A percentile compares a stretch with the other conserved stretches of the same genome.
Evolutionary conservation across 371 early-diverging fungal species (phyloP).

Genomic region (Mycotypha africana): DNA sequence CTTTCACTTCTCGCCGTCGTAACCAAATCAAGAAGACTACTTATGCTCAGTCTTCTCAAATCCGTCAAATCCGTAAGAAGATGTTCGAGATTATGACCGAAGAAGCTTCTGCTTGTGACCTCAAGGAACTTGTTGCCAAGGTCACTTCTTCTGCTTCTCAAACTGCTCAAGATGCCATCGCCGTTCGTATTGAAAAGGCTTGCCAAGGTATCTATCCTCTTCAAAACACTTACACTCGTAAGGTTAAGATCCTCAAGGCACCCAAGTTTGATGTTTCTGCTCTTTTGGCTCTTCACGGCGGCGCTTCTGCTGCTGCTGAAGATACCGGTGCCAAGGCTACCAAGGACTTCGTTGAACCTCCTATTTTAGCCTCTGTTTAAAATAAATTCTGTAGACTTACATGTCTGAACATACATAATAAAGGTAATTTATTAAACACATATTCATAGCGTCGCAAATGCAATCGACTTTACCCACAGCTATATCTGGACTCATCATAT

Average conservation of each 20-base stretch:
- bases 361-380: conserved; percentile 73
- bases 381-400: too few species aligned
- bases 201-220: conserved; percentile 98
- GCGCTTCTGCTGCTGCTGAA: conserved; percentile 58
- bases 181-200: conserved; percentile 97
- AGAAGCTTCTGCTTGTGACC: conserved; percentile 86
- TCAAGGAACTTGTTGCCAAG: conserved; percentile 97
- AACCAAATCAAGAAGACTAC: conserved; percentile 98
- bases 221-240: conserved; percentile 97
- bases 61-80: conserved; percentile 99
- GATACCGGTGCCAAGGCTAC: conserved; percentile 71
- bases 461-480: too few species aligned
- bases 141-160: conserved; percentile 62
- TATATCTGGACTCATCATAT: too few species aligned
- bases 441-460: too few species aligned
- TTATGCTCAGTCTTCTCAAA: conserved; percentile 96
- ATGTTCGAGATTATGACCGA: conserved; percentile 98
- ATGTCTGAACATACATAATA: conserved; percentile 1
- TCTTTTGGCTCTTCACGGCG: conserved; percentile 95
- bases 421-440: too few species aligned
- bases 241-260: conserved; percentile 99
- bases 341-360: conserved; percentile 83
- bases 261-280: conserved; percentile 96
- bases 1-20: conserved; percentile 94
- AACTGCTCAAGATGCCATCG: conserved; percentile 69